Percentiles rank a stretch among this genome's conserved stretches.
phyloP scores from a whole-genome alignment of 2,329 filamentous ascomycete species.

The Ceratocystis destructans region DNA sequence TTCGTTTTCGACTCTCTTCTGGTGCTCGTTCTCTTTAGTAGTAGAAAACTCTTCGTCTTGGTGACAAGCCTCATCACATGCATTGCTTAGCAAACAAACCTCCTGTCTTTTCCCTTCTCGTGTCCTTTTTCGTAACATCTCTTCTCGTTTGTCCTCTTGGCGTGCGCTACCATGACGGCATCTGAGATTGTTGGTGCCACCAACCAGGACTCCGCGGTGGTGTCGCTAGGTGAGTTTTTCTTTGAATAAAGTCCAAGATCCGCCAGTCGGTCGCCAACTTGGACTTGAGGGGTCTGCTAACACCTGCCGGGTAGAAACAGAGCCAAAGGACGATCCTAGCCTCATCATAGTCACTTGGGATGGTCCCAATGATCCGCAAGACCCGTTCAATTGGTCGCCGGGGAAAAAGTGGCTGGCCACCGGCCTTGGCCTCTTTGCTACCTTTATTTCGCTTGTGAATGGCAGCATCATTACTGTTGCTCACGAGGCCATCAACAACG shows the following conservation, averaged over 20 bases:
- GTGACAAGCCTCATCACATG: background rate
- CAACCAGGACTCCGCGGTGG: conserved; percentile 4
- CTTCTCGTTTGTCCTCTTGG: background rate
- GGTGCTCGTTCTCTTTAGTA: background rate
- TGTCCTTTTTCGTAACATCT: conserved; percentile 1
- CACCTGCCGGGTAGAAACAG: background rate
- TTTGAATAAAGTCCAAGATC: background rate
- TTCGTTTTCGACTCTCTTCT: background rate
- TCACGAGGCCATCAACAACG: conserved; percentile 20
- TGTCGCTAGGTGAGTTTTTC: background rate
- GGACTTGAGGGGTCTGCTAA: background rate
- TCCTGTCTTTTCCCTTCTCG: background rate
- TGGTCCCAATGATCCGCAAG: conserved; percentile 41
- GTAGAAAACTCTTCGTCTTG: too few relatives aligned
- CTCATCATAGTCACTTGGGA: conserved; percentile 43
- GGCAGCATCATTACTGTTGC: conserved; percentile 18
- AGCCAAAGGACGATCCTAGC: conserved; percentile 7
- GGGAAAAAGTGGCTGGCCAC: conserved; percentile 29
- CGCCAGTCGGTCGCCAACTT: background rate
- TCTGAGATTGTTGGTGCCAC: background rate
- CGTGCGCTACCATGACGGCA: background rate
- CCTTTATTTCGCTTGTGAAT: conserved; percentile 21
- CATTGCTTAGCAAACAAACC: background rate
- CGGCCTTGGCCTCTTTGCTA: conserved; percentile 26
- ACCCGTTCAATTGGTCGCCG: conserved; percentile 56